Percentiles rank a stretch among this genome's conserved stretches.
These are phyloP conservation scores for Passiflora organensis DNA, from an alignment of 345 rosid species.

Conservation along the genomic window DNA sequence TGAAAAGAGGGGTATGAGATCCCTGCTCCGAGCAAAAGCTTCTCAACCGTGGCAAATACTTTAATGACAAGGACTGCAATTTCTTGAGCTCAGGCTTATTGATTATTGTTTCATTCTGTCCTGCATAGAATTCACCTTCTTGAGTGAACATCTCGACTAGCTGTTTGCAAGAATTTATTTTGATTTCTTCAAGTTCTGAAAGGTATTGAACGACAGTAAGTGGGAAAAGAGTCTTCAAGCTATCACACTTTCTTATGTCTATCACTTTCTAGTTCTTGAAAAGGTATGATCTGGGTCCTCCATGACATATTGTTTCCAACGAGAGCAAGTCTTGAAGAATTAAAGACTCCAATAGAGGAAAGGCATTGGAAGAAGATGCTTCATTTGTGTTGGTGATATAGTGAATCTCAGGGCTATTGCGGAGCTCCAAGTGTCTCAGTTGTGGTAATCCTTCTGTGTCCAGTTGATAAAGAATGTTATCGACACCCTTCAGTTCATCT, in stretches of 20 bases:
- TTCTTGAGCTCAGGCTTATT: neutral
- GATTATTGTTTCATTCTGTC: neutral
- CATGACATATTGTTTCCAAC: conserved; percentile 13
- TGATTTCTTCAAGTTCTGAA: conserved; percentile 14
- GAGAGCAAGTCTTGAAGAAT: conserved; percentile 1
- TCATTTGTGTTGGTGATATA: neutral
- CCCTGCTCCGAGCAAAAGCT: conserved; percentile 10
- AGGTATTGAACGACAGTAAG: conserved; percentile 12
- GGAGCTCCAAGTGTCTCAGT: conserved; percentile 6
- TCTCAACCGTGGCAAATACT: neutral
- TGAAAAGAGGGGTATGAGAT: conserved; percentile 7
- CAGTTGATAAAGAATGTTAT: conserved; percentile 4
- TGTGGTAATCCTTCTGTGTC: conserved; percentile 8
- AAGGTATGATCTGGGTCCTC: neutral
- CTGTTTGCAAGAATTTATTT: conserved; percentile 8
- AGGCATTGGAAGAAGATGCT: neutral
- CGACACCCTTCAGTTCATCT: conserved; percentile 1
- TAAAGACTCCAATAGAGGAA: conserved; percentile 12
- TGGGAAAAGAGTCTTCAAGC: conserved; percentile 12
- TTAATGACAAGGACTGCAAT: neutral
- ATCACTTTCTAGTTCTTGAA: conserved; percentile 14
- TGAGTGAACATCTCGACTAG: conserved; percentile 19
- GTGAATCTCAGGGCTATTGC: neutral
- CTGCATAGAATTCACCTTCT: no score
- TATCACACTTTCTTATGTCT: conserved; percentile 1